Base-by-base conservation (phyloP, 2,329 filamentous ascomycete genomes). In the Amauroascus niger region DNA sequence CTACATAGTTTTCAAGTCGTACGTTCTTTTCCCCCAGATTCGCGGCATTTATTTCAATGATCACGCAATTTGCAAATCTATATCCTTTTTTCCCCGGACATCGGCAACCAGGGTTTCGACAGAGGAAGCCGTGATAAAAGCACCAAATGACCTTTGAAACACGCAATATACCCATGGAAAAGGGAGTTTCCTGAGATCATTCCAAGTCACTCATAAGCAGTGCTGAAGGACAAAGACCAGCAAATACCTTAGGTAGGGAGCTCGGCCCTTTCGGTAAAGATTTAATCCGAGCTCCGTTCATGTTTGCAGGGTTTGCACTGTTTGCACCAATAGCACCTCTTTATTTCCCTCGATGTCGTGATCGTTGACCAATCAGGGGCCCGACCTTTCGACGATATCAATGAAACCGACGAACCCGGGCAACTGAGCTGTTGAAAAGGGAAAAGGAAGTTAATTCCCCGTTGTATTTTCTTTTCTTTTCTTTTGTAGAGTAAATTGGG, bases 281-380 rank as follows among this genome's bases (percentile, higher is more conserved):
- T 18, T 33, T 43, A 51, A 43, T 16, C 37, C 37, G 48, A 5
- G 22, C 7, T 11, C 6, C 20, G 1, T 18, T 13, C 14, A 18
- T 43, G 48, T 55, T 55, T 55, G 55, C 18, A n/a, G 14, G 22
- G 49, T 58, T 58, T 58, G 56, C 48, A 18, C 28, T 44, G 50
- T 55, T 57, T 59, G 52, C 49, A 53, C 32, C 20, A 47, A 40
- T 40, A 47, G 37, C 20, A 53, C 49, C n/a, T 40, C 45, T 20
- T 40, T 53, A 49, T 55, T 55, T 58, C 45, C 49, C 52, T 48
- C 67, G 69, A 73, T 73, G 70, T 71, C 70, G 70, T 72, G 70
- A 71, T 72, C 70, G 59, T 41, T 54, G 53, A 53, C 70, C 70
- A 72, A 72, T 72, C 57, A 69, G 49, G 55, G 47, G 18, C 22